phyloP scores from a whole-genome alignment of 257 asterid species.

The Misopates orontium region DNA sequence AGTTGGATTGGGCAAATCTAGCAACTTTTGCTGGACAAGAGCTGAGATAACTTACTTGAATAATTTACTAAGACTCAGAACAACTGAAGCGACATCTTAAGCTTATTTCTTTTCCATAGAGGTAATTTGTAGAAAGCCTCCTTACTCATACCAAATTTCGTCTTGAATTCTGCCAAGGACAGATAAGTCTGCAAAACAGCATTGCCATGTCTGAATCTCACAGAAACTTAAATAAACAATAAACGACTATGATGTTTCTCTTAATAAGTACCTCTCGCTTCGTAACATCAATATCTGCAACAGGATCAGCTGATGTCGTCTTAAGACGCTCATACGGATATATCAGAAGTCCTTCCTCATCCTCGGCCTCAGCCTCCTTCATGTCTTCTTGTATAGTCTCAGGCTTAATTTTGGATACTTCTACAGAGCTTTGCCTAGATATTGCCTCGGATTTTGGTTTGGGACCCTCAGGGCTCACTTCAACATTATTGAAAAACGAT shows the following conservation, averaged over 20 bases:
- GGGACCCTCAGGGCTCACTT: conserved; percentile 59
- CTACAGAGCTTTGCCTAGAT: conserved; percentile 62
- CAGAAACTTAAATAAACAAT: not conserved
- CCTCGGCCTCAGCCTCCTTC: conserved; percentile 86
- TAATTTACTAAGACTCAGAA: conserved; percentile 41
- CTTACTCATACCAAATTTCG: conserved; percentile 67
- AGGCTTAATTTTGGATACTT: conserved; percentile 62
- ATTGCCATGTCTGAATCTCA: conserved; percentile 2
- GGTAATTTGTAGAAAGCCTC: conserved; percentile 67
- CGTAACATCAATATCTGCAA: conserved; percentile 72
- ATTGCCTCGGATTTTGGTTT: conserved; percentile 45
- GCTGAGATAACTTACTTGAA: conserved; percentile 19
- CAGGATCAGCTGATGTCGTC: conserved; percentile 68
- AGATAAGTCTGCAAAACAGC: conserved; percentile 54
- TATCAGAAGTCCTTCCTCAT: conserved; percentile 75
- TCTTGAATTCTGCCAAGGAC: conserved; percentile 66
- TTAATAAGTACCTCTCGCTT: conserved; percentile 78
- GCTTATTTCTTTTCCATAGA: conserved; percentile 80
- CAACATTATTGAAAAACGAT: conserved; percentile 2
- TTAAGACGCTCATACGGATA: conserved; percentile 80
- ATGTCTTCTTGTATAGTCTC: conserved; percentile 83
- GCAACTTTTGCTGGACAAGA: conserved; percentile 32
- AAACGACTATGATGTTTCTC: not conserved
- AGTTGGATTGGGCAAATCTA: conserved; percentile 10
- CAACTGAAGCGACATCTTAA: conserved; percentile 57